Evolutionary conservation across 495 filamentous ascomycete species (phyloP).

Genomic region (Jackrogersella multiformis): DNA sequence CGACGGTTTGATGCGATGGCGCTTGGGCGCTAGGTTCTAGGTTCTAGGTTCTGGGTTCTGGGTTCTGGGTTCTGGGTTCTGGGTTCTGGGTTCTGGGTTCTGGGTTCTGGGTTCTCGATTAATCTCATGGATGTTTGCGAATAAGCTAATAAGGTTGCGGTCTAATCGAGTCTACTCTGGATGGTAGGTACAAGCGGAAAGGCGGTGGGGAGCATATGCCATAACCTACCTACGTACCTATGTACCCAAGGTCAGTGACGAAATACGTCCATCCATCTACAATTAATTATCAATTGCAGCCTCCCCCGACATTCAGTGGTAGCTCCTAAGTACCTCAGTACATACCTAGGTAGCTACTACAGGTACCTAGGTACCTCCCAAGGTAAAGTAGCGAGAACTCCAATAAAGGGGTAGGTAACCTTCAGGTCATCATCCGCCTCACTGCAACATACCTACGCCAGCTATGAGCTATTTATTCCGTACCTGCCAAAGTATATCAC

Average conservation of each 20-base stretch:
- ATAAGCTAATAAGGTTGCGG: conserved; percentile 30
- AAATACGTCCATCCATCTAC: conserved; percentile 11
- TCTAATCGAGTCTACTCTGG: conserved; percentile 26
- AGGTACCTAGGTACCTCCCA: no score
- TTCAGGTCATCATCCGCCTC: not conserved
- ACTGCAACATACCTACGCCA: not conserved
- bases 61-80: no score
- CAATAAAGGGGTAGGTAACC: conserved; percentile 2
- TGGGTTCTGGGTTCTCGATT: not conserved
- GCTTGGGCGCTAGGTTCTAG: not conserved
- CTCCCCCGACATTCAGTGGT: not conserved
- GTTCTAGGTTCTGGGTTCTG: no score
- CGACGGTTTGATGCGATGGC: conserved; percentile 25
- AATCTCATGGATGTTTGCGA: conserved; percentile 32
- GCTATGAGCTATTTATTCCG: not conserved
- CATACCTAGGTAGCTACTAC: no score
- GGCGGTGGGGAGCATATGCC: conserved; percentile 29
- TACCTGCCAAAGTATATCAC: no score
- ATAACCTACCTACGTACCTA: not conserved
- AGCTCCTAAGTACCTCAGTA: no score
- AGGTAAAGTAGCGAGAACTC: no score
- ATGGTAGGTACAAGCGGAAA: conserved; percentile 36
- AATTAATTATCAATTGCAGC: not conserved
- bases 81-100: not conserved
- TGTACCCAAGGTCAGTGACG: conserved; percentile 30